Percentiles rank a stretch among this genome's conserved stretches.
These are phyloP conservation scores for Neurospora pannonica DNA, from an alignment of 495 filamentous ascomycete genomes.

Conservation along the genomic window DNA sequence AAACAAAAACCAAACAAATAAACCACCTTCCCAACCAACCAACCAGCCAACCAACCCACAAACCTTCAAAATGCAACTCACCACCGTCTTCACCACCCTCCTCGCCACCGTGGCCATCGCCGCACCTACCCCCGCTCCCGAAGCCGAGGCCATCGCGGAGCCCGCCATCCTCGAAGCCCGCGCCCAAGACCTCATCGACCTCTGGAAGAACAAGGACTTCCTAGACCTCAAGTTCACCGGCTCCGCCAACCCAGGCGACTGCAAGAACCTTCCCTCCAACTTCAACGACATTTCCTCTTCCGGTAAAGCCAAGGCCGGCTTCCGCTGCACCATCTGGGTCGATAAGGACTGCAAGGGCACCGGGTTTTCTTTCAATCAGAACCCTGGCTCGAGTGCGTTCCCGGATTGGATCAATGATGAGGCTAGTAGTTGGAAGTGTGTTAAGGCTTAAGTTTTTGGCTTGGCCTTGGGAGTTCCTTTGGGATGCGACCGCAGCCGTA, in stretches of 20 bases:
- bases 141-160: background rate
- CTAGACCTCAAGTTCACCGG: constrained; percentile 36
- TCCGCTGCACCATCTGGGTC: constrained; percentile 15
- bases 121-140: background rate
- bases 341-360: constrained; percentile 9
- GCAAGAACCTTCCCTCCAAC: constrained; percentile 9
- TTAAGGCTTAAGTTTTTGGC: background rate
- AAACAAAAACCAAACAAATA: background rate
- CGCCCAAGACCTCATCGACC: constrained; percentile 8
- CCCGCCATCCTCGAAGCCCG: background rate
- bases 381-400: background rate
- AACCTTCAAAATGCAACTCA: constrained; percentile 15
- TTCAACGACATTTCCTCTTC: constrained; percentile 8
- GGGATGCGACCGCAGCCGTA: no score
- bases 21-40: background rate
- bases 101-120: background rate
- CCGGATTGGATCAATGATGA: constrained; percentile 11
- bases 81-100: constrained; percentile 3
- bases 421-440: constrained; percentile 10
- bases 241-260: constrained; percentile 2
- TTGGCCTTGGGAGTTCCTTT: background rate
- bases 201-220: constrained; percentile 30
- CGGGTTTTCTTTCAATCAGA: constrained; percentile 3
- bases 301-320: constrained; percentile 10
- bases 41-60: background rate